These are phyloP conservation scores for Aspergillus cristatus DNA, from an alignment of 495 filamentous ascomycete genomes.

Conservation along the genomic window DNA sequence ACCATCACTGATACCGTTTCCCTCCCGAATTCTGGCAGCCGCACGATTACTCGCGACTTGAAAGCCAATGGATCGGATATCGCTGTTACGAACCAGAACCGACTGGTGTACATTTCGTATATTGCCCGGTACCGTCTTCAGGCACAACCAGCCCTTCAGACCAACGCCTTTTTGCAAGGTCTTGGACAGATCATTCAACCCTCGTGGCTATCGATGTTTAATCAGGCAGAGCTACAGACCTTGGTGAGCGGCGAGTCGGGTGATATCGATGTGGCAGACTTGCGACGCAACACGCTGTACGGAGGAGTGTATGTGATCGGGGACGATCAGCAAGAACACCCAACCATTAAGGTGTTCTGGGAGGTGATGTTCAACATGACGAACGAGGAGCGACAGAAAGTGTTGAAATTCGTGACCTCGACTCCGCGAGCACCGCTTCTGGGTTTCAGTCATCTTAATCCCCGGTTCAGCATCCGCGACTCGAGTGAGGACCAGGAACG, in stretches of 20 bases:
- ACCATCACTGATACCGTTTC: conserved; percentile 75
- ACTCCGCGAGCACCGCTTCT: conserved; percentile 87
- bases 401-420: conserved; percentile 92
- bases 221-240: conserved; percentile 86
- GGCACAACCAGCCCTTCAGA: conserved; percentile 66
- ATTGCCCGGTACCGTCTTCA: conserved; percentile 80
- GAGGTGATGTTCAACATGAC: conserved; percentile 67
- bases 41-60: conserved; percentile 59
- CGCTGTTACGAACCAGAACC: conserved; percentile 83
- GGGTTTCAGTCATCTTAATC: conserved; percentile 79
- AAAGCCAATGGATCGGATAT: conserved; percentile 65
- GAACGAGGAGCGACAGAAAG: conserved; percentile 69
- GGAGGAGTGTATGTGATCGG: conserved; percentile 81
- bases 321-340: conserved; percentile 78
- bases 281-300: conserved; percentile 79
- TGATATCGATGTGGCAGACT: conserved; percentile 79
- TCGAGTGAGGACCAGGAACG: conserved; percentile 69
- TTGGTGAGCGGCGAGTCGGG: conserved; percentile 79
- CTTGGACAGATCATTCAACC: conserved; percentile 84
- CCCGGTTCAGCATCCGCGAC: conserved; percentile 84
- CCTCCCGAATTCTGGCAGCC: conserved; percentile 32
- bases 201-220: conserved; percentile 96
- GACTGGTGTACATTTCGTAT: conserved; percentile 86
- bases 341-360: conserved; percentile 84
- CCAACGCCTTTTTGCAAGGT: conserved; percentile 76